Base-by-base conservation (phyloP, 352 stramenopile species). In the Pythium pyrilobum region DNA sequence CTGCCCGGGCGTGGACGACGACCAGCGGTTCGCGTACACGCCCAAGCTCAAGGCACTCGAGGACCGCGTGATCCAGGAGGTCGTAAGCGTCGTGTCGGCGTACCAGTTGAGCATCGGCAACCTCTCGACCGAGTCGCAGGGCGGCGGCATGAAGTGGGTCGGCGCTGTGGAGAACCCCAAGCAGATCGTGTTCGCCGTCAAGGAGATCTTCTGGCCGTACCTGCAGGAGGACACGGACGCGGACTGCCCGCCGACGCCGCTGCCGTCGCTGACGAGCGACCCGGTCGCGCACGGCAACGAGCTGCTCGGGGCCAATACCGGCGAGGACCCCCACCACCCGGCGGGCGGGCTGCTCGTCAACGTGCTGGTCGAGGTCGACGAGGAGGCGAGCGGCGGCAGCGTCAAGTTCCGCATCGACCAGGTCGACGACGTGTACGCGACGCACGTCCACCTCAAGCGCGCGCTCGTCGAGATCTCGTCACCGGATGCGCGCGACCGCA, bases 151-250 rank as follows among this genome's bases (percentile, higher is more conserved):
- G 45, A 69, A 61, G 38, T 67, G 66, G 64, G 55, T 59, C 20
- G 59, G 59, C 32, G 64, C 62, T 3, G 56, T 77, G 18, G 70
- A 72, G 3, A 82, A 69, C 38, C 69, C 59, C 10, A 79, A 68
- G 46, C 75, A 85, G 31, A 72, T 89, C 40, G 71, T 88, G n/a
- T 89, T 92, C 47, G 65, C 64, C 4, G 74, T 92, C 29, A 77
- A 74, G 44, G 81, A 90, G 49, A 85, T 92, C 50, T 65, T 81
- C 25, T 92, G 79, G 77, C 81, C 79, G n/a, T 87, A 88, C 44
- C 74, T 87, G 21, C 64, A 64, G 3, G 44, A 62, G 36, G 55
- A 62, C 12, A 41, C 52, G 9, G 44, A 59, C 5, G 48, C 56
- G 4, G 18, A 48, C 12, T 58, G 52, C 29, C 47, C 44, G 1